Base-by-base conservation (phyloP, 108 stramenopile genomes). In the Cyclostephanos invisitatus region DNA sequence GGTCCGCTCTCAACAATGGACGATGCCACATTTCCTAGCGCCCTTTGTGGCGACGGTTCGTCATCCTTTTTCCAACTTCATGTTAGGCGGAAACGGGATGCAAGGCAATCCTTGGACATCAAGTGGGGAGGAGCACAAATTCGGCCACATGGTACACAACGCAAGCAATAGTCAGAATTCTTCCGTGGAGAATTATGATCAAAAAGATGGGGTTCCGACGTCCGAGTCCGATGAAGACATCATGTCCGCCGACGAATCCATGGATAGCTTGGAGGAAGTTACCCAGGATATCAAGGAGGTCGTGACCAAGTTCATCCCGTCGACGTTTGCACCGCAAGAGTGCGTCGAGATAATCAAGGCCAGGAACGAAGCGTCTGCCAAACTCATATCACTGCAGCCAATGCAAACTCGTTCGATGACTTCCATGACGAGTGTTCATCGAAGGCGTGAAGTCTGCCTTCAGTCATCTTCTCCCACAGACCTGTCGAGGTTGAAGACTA, bases 291-390 rank as follows among this genome's bases (percentile, higher is more conserved):
- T 22, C 8, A 46, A 14, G n/a, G 46, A 58, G 25, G 68, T 46
- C 55, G 56, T 42, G n/a, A 24, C 36, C 22, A 15, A 36, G 3
- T 55, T 57, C 42, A 40, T 80, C 48, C 78, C 78, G 5, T 68
- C 78, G 0, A 80, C 78, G 2, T 80, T 80, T 59, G 78, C 78
- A n/a, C 72, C 72, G 5, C 54, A 21, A 1, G 64, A 73, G 21
- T 67, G 32, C 25, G 42, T 80, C 37, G 67, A 73, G 35, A 62
- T 50, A 49, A 80, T 80, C 53, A 63, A 50, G 36, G 65, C 64
- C 15, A 57, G 32, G 36, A 47, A 58, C 51, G 69, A 9, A 24
- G 69, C 49, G 20, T 29, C 18, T 51, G 64, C 46, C 49, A 54
- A 59, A 50, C 35, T 14, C 32, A 61, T 2, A 47, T n/a, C 11